Conservation (phyloP, 108 stramenopile species). For the Discostella stelligeroides region DNA sequence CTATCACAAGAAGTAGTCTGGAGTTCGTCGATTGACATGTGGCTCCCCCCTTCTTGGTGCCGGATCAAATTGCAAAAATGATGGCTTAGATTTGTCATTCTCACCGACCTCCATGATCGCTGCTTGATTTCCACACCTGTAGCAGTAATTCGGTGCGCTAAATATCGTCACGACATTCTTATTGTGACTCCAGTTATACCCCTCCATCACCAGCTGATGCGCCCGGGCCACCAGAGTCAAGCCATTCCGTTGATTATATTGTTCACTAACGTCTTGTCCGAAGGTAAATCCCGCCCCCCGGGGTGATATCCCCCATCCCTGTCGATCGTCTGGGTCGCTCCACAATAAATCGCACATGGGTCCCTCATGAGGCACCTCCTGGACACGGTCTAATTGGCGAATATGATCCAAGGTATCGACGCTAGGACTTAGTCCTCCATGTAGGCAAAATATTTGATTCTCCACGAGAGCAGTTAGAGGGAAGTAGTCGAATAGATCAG, state of each 20-base stretch:
- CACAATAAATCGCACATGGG: constrained; percentile 98
- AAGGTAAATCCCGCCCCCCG: constrained; percentile 98
- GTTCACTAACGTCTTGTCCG: constrained; percentile 86
- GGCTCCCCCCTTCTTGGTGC: constrained; percentile 97
- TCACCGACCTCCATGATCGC: constrained; percentile 99
- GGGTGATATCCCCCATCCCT: constrained; percentile 96
- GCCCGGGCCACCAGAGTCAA: constrained; percentile 83
- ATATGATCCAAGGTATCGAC: constrained; percentile 97
- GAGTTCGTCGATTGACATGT: constrained; percentile 89
- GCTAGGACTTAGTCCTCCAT: constrained; percentile 95
- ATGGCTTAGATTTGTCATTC: constrained; percentile 59
- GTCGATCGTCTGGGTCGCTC: constrained; percentile 97
- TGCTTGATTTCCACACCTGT: constrained; percentile 98
- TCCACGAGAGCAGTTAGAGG: constrained; percentile 95
- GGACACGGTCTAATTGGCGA: constrained; percentile 93
- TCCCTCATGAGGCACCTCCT: constrained; percentile 98
- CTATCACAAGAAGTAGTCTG: constrained; percentile 95
- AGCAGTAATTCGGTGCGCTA: constrained; percentile 99
- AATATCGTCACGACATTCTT: constrained; percentile 97
- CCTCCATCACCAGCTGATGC: constrained; percentile 97
- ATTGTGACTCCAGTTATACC: constrained; percentile 97
- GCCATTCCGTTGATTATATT: constrained; percentile 91
- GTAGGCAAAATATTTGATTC: constrained; percentile 94
- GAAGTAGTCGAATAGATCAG: constrained; percentile 97
- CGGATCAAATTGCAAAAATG: constrained; percentile 95